Percentiles rank a stretch among this genome's conserved stretches.
Conservation (phyloP, 768 basidiomycete genomes). For the Phaeolepiota aurea region DNA sequence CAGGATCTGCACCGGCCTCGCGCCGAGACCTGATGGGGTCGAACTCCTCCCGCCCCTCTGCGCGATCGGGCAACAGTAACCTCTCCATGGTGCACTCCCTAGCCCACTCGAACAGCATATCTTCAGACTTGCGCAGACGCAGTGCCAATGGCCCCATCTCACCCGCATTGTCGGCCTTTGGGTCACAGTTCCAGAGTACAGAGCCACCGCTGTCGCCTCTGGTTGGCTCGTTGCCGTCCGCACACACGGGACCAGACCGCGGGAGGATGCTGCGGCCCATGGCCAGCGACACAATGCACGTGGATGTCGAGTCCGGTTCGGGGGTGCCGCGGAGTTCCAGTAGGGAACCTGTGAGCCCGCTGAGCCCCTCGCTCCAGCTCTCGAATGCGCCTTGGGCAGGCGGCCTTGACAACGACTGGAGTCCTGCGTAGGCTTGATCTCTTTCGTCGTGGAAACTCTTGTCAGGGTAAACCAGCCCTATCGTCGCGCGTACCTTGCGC, state of each 20-base stretch:
- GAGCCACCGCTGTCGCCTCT: conserved; percentile 7
- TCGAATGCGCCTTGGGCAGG: conserved; percentile 28
- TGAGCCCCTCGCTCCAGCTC: conserved; percentile 15
- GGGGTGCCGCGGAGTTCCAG: conserved; percentile 12
- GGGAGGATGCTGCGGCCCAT: conserved; percentile 5
- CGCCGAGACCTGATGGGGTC: conserved; percentile 32
- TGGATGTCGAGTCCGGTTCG: conserved; percentile 2
- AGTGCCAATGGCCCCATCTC: conserved; percentile 22
- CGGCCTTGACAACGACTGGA: conserved; percentile 32
- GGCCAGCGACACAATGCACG: conserved; percentile 6
- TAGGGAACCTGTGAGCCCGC: conserved; percentile 16
- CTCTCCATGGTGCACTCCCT: conserved; percentile 27
- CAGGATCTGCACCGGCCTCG: conserved; percentile 46
- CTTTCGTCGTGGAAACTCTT: no score
- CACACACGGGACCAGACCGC: conserved; percentile 9
- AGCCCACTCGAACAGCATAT: conserved; percentile 43
- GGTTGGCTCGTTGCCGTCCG: conserved; percentile 12
- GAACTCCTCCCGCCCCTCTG: conserved; percentile 42
- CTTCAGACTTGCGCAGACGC: conserved; percentile 39
- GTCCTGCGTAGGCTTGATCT: conserved; percentile 12
- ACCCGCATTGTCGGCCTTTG: conserved; percentile 45
- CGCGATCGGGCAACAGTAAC: conserved; percentile 23
- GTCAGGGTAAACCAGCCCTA: no score
- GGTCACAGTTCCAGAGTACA: conserved; percentile 15
- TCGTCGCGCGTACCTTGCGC: no score